Evolutionary conservation across 2,329 filamentous ascomycete genomes (phyloP).

Genomic region (Neocucurbitaria cava): DNA sequence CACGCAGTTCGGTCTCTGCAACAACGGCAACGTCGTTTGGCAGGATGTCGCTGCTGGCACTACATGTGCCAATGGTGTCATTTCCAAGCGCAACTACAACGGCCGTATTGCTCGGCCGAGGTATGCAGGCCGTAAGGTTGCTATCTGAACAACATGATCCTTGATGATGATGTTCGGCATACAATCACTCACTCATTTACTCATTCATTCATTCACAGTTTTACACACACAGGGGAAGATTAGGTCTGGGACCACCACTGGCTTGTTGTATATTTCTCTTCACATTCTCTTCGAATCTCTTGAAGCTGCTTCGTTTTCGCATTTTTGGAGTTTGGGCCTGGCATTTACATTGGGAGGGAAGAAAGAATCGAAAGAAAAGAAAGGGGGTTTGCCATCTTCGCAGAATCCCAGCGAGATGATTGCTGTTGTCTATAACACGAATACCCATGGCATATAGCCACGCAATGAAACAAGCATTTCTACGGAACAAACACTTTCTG

Average conservation of each 20-base stretch:
- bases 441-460: neutral
- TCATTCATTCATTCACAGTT: neutral
- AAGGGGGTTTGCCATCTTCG: neutral
- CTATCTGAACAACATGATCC: neutral
- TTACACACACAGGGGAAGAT: neutral
- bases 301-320: neutral
- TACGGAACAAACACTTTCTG: neutral
- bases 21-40: conserved; percentile 51
- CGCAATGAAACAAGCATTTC: neutral
- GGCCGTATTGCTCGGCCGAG: conserved; percentile 39
- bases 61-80: conserved; percentile 51
- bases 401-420: neutral
- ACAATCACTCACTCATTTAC: neutral
- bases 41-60: conserved; percentile 54
- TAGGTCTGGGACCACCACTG: conserved; percentile 1
- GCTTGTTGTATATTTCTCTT: conserved; percentile 1
- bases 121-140: conserved; percentile 11
- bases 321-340: neutral
- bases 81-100: conserved; percentile 43
- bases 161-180: neutral
- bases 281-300: neutral
- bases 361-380: neutral
- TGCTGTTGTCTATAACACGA: neutral
- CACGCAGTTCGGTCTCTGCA: conserved; percentile 52
- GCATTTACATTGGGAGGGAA: too few species aligned